These are phyloP conservation scores for Xylaria curta DNA, from an alignment of 495 filamentous ascomycete species.

Conservation along the genomic window DNA sequence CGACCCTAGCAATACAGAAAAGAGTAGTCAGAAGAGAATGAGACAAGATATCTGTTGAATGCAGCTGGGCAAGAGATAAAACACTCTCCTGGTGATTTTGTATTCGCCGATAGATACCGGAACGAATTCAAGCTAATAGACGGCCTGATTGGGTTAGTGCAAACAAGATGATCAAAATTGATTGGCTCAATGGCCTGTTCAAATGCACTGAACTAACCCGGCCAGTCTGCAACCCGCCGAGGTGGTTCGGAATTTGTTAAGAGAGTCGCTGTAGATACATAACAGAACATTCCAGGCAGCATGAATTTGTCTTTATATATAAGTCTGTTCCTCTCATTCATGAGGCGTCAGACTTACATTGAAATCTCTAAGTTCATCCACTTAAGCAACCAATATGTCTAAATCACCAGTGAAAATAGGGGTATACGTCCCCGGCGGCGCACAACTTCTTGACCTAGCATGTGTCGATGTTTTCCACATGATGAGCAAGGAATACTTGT, in stretches of 20 bases:
- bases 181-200: neutral
- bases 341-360: neutral
- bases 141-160: neutral
- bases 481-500: conserved; percentile 54
- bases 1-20: neutral
- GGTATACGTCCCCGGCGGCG: conserved; percentile 49
- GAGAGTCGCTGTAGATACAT: neutral
- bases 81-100: neutral
- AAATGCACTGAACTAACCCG: conserved; percentile 22
- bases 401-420: conserved; percentile 23
- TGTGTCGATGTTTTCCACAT: conserved; percentile 55
- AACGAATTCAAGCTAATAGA: neutral
- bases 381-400: neutral
- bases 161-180: neutral
- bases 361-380: neutral
- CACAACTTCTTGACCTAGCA: conserved; percentile 58
- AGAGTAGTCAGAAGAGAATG: neutral
- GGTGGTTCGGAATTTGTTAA: conserved; percentile 15
- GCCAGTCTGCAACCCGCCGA: conserved; percentile 8
- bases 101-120: conserved; percentile 10
- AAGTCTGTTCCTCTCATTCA: neutral
- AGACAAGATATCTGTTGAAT: too few relatives aligned
- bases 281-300: neutral
- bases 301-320: neutral
- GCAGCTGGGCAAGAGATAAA: too few relatives aligned